Evolutionary conservation across 192 early-diverging fungal genomes (phyloP).

Genomic region (Podila epicladia): DNA sequence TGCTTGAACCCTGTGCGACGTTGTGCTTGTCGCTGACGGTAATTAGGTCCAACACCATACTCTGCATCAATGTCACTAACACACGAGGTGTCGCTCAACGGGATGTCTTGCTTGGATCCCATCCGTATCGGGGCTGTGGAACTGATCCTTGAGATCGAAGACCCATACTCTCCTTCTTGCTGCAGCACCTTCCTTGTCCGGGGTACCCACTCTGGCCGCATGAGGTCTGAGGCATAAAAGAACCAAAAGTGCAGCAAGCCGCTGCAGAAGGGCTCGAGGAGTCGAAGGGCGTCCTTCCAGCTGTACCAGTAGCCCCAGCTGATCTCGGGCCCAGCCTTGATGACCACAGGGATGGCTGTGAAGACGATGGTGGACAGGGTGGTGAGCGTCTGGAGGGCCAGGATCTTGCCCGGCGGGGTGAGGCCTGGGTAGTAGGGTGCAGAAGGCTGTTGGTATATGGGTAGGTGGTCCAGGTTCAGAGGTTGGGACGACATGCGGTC

Average conservation of each 20-base stretch:
- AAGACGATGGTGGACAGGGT: conserved; percentile 43
- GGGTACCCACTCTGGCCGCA: conserved; percentile 12
- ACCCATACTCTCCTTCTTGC: not conserved
- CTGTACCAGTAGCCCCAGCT: conserved; percentile 33
- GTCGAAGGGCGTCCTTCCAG: conserved; percentile 36
- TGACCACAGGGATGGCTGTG: conserved; percentile 35
- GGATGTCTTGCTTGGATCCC: not conserved
- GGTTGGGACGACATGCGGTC: too few relatives aligned
- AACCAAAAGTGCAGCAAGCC: conserved; percentile 43
- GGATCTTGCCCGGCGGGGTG: conserved; percentile 10
- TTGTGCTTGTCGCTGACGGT: not conserved
- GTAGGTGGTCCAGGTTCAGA: too few relatives aligned
- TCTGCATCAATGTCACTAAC: too few relatives aligned
- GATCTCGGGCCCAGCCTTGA: conserved; percentile 15
- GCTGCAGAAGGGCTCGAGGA: conserved; percentile 40
- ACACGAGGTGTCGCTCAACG: not conserved
- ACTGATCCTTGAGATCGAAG: too few relatives aligned
- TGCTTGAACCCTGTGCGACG: not conserved
- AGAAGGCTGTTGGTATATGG: too few relatives aligned
- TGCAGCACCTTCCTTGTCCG: not conserved
- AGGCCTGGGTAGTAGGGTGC: too few relatives aligned
- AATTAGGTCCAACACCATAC: too few relatives aligned
- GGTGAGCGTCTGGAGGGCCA: conserved; percentile 27
- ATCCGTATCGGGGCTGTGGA: not conserved
- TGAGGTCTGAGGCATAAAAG: conserved; percentile 40